Base-by-base conservation (phyloP, 176 grass and related monocot species). In the Zea luxurians region DNA sequence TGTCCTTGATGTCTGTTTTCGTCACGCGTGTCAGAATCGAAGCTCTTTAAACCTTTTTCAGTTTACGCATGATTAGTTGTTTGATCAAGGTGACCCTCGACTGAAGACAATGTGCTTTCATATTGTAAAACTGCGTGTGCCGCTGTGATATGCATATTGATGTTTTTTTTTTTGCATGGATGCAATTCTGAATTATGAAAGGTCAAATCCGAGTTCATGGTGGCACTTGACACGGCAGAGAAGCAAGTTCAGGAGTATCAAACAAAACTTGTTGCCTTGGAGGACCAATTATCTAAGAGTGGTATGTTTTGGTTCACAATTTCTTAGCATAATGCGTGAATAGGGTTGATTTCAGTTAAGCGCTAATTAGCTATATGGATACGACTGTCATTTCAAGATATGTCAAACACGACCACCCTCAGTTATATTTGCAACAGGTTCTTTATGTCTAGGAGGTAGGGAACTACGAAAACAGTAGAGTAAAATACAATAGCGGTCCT, bases 191-290 rank as follows among this genome's bases (percentile, higher is more conserved):
- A 77, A 77, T 66, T 67, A 46, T 79, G 21, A 44, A 74, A 94
- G 96, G 96, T 94, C 75, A 98, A 98, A 85, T 94, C 92, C 1
- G 96, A 98, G 44, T 90, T 98, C 57, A 43, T 98, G 55, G 81
- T 90, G 77, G 92, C 96, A 61, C 61, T 92, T 4, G 61, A 87
- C 75, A 92, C 81, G 13, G 83, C 92, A 5, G 92, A 98, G 78
- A 90, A 89, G 80, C 83, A 92, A 74, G 88, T 92, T 83, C 64
- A 75, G 54, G 85, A 92, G 50, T 94, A 98, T 82, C 80, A 70
- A 88, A 34, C 73, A 76, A 86, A 66, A 77, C 78, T 92, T 61
- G 83, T 72, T 62, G 69, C 9, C 27, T 20, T 94, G 42, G 78
- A 87, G 52, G 86, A 87, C 35, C 85, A 86, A 65, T 73, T 98